Evolutionary conservation across 106 monocot genomes (phyloP), one percentile per base, ranked within the genome.

Genomic region (Acanthochlamys bracteata): DNA sequence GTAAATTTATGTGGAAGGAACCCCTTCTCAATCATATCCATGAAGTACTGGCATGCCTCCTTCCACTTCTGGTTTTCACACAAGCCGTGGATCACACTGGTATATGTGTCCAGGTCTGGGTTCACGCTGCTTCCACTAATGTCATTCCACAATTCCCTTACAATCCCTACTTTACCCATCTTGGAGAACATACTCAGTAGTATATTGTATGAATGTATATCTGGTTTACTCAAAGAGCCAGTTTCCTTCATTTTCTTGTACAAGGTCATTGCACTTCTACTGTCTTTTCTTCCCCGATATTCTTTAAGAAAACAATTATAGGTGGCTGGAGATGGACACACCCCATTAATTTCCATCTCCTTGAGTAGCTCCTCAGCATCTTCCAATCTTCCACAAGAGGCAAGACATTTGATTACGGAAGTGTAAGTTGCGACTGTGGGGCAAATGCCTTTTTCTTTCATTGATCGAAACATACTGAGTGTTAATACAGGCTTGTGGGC

Each of bases 1-100:
- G 96, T 98, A 19, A 88, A 66, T 72, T 88, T 98, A 33, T 88
- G 96, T 13, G 91, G 96, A 74, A 91, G 84, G 53, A 91, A 74
- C 10, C 96, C 91, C 66, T 77, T 98, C 80, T 98, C 96, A 41
- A 98, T 91, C 96, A 98, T 98, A 69, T 98, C 87, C 91, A 91
- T 88, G 66, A 98, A 91, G 59, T 80, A 84, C 59, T 78, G 73
- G 21, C 96, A 98, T 4, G 91, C 91, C 58, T 83, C 76, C 68
- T 74, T 77, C 96, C 96, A 98, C 71, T 80, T 88, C 46, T 77
- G 71, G 54, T 78, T 88, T 45, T 68, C 67, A 61, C 96, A 98
- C 19, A 98, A 59, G 17, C 72, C 96, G 69, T 98, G 96, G 17
- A 98, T 78, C 63, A 98, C 22, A 70, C 78, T 61, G 0, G 96